Conservation (phyloP, 1,139 yeast species). For the Hyphopichia fennica region DNA sequence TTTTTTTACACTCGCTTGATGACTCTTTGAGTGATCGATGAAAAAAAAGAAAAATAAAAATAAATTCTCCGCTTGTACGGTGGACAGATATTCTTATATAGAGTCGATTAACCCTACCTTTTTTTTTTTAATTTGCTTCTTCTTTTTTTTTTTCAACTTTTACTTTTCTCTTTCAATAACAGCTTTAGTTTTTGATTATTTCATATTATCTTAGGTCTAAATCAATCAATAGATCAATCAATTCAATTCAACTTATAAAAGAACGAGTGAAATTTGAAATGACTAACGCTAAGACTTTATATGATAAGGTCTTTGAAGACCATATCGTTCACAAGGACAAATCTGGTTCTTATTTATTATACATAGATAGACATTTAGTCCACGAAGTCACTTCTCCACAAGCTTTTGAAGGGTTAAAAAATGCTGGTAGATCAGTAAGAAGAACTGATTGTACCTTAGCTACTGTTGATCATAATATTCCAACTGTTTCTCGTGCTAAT, state of each 20-base stretch:
- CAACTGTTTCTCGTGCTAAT: conserved; percentile 78
- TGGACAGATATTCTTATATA: not conserved
- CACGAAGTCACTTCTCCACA: conserved; percentile 99
- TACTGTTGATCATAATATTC: conserved; percentile 97
- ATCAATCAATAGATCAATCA: no score
- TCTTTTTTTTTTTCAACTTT: no score
- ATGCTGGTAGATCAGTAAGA: conserved; percentile 86
- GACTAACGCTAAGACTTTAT: conserved; percentile 62
- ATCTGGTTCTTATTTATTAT: conserved; percentile 79
- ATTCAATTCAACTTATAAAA: no score
- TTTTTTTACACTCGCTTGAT: not conserved
- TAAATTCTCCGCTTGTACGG: not conserved
- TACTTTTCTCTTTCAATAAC: no score
- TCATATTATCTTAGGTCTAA: no score
- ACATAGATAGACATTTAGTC: conserved; percentile 93
- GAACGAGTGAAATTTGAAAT: not conserved
- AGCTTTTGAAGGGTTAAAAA: conserved; percentile 91
- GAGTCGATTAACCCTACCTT: not conserved
- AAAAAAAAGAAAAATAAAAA: not conserved
- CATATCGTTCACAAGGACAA: conserved; percentile 90
- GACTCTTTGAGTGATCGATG: not conserved
- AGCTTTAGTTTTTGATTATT: no score
- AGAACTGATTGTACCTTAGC: conserved; percentile 94
- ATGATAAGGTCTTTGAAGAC: conserved; percentile 94
- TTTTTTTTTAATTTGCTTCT: no score